phyloP scores from a whole-genome alignment of 441 rosid genomes.

The Omphalea diandra region DNA sequence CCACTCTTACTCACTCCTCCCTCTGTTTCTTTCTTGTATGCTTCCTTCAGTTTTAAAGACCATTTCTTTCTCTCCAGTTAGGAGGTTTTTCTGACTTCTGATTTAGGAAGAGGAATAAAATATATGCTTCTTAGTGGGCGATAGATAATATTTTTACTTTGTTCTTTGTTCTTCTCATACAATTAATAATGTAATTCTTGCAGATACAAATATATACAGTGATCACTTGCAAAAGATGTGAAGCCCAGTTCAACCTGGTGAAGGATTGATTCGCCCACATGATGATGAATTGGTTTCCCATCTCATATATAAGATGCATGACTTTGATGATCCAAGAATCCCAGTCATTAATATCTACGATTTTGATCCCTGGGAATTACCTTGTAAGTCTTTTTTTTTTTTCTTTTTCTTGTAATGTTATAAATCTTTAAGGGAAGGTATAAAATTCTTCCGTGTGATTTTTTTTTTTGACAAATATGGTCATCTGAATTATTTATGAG shows the following conservation, averaged over 20 bases:
- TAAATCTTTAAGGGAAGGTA: no score
- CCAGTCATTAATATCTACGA: background rate
- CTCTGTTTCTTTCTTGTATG: no score
- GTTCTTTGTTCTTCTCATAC: background rate
- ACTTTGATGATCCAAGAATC: background rate
- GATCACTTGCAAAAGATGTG: no score
- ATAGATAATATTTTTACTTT: background rate
- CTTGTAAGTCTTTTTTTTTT: background rate
- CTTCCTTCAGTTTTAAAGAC: no score
- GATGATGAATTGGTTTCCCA: background rate
- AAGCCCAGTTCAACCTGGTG: no score
- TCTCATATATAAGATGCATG: background rate
- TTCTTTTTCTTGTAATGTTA: no score
- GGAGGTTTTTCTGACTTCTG: background rate
- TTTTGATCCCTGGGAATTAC: background rate
- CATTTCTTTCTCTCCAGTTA: background rate
- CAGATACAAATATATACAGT: background rate
- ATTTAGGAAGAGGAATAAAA: constrained; percentile 25
- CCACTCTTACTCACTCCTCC: no score
- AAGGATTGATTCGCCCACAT: background rate
- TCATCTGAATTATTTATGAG: no score
- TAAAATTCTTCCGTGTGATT: no score
- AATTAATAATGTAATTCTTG: background rate
- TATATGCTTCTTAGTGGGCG: background rate
- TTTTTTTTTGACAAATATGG: no score